These are phyloP conservation scores for Fibroporia radiculosa DNA, from an alignment of 768 basidiomycete genomes.

Conservation along the genomic window DNA sequence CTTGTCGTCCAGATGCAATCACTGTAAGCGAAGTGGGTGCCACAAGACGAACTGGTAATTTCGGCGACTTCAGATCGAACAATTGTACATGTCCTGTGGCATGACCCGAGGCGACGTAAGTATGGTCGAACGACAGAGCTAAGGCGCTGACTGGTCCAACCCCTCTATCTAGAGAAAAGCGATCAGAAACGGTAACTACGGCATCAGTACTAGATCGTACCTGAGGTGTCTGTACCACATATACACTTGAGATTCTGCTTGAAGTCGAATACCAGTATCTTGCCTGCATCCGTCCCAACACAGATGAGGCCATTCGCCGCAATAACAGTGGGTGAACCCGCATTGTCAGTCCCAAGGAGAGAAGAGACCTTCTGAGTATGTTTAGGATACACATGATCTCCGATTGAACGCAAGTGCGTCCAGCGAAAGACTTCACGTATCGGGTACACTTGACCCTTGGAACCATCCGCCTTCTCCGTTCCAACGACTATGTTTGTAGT, in stretches of 20 bases:
- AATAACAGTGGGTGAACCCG: slow-evolving; percentile 71
- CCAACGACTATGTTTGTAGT: slow-evolving; percentile 33
- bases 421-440: slow-evolving; percentile 66
- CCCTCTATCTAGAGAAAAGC: slow-evolving; percentile 37
- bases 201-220: too few species aligned
- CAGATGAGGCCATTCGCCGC: slow-evolving; percentile 86
- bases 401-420: slow-evolving; percentile 57
- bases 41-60: slow-evolving; percentile 60
- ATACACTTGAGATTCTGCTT: slow-evolving; percentile 76
- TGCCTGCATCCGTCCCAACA: slow-evolving; percentile 77
- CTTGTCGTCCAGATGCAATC: slow-evolving; percentile 71
- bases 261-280: slow-evolving; percentile 81
- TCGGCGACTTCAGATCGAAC: slow-evolving; percentile 70
- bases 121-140: slow-evolving; percentile 88
- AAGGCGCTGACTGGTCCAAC: slow-evolving; percentile 82
- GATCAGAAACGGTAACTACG: slow-evolving; percentile 12
- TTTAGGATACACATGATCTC: slow-evolving; percentile 46
- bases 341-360: slow-evolving; percentile 47
- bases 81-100: slow-evolving; percentile 77
- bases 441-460: slow-evolving; percentile 6
- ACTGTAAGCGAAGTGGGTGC: slow-evolving; percentile 58
- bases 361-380: slow-evolving; percentile 52
- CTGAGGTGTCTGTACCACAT: slow-evolving; percentile 61
- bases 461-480: background rate
- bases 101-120: slow-evolving; percentile 87